A percentile compares a stretch with the other conserved stretches of the same genome.
These are phyloP conservation scores for Endocalyx cinctus DNA, from an alignment of 2,329 filamentous ascomycete genomes.

Conservation along the genomic window DNA sequence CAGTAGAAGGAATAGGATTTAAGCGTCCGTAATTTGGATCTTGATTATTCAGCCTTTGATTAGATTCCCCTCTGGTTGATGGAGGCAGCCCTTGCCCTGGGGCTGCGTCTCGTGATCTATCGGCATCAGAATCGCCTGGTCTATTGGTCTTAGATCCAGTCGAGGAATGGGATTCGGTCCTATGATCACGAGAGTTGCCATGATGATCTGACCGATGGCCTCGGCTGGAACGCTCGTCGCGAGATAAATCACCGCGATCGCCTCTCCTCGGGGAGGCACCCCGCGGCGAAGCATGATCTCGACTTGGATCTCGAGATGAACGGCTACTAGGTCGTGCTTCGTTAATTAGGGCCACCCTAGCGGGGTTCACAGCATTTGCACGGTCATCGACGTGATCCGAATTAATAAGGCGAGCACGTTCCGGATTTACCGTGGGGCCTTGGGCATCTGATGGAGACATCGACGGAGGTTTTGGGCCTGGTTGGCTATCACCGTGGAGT, in stretches of 20 bases:
- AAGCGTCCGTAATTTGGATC: constrained; percentile 61
- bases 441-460: constrained; percentile 23
- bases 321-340: constrained; percentile 34
- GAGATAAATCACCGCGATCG: constrained; percentile 35
- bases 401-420: constrained; percentile 46
- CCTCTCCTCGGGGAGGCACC: constrained; percentile 46
- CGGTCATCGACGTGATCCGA: constrained; percentile 31
- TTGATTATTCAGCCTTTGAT: constrained; percentile 48
- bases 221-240: constrained; percentile 46
- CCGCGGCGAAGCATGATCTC: constrained; percentile 33
- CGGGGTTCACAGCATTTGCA: constrained; percentile 42
- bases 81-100: constrained; percentile 31
- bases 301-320: constrained; percentile 38
- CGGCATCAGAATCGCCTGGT: constrained; percentile 33
- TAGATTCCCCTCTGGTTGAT: constrained; percentile 38
- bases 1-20: constrained; percentile 44
- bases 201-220: constrained; percentile 33
- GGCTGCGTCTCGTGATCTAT: constrained; percentile 37
- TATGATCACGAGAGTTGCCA: constrained; percentile 23
- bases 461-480: constrained; percentile 24
- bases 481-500: constrained; percentile 19
- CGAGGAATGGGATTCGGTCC: constrained; percentile 21
- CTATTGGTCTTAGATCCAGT: constrained; percentile 19
- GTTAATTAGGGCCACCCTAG: constrained; percentile 41
- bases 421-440: constrained; percentile 51